Base-by-base conservation (phyloP, 2,329 filamentous ascomycete species). In the Colletotrichum eleusines region DNA sequence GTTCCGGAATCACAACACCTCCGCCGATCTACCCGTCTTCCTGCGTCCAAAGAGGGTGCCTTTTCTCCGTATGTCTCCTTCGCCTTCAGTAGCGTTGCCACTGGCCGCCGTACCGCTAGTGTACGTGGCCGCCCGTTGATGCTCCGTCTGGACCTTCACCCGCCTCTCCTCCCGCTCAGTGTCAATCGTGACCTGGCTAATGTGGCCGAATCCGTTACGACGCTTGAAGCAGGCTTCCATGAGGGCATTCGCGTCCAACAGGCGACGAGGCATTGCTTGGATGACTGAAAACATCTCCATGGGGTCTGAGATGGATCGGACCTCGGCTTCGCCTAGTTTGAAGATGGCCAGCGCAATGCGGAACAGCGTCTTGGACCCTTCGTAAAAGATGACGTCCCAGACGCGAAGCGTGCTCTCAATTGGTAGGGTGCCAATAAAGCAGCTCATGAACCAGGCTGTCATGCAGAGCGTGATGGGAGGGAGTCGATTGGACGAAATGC, bases 231-330 rank as follows among this genome's bases (percentile, higher is more conserved):
- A 97, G 11, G 93, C 88, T 74, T 97, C 94, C 84, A 97, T 89
- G 18, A 98, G 83, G 2, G 84, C 84, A 76, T 97, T 97, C 65
- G 92, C 92, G 79, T 98, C 94, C 26, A 98, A 81, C 76, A 97
- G 87, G 64, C 88, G 88, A 63, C 95, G 88, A 0, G 95, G 95
- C 38, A 97, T 90, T 1, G 91, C 91, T 83, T 98, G 95, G 35
- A 98, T 94, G 3, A 97, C 91, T 77, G 97, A 94, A 80, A 98
- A 98, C 76, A 98, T 94, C 82, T 98, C 95, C 91, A 97, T 97
- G 0, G 94, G 93, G 77, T 97, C 95, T 20, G 86, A 87, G 14
- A 97, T 91, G 11, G 89, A 88, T 75, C 91, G 89, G 76, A 98
- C 96, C 75, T 96, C 91, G 7, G 83, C 79, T 81, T 98, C 94